These are phyloP conservation scores for Talaromyces sp. DNA, from an alignment of 2,329 filamentous ascomycete genomes.

Conservation along the genomic window DNA sequence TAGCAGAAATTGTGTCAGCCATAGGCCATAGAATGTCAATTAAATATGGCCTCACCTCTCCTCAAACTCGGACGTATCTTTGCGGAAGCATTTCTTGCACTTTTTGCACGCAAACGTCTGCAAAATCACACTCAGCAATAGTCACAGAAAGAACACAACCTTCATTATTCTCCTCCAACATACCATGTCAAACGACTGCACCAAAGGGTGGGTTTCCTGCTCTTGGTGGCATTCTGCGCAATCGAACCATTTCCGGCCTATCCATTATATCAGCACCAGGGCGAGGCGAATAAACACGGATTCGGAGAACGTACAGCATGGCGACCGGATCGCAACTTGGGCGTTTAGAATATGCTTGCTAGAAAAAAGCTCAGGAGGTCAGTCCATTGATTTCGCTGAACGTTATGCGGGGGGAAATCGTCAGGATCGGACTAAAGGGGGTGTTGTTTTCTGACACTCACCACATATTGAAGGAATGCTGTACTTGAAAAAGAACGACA, in stretches of 20 bases:
- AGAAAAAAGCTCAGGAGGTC: neutral
- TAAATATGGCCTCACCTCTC: constrained; percentile 51
- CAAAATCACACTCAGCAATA: neutral
- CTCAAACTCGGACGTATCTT: constrained; percentile 86
- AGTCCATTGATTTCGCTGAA: neutral
- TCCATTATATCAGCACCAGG: neutral
- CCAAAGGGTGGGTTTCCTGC: constrained; percentile 67
- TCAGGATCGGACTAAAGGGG: neutral
- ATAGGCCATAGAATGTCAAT: neutral
- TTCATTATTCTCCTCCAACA: neutral
- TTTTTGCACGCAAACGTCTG: constrained; percentile 90
- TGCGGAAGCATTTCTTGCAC: constrained; percentile 96
- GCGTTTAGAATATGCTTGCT: constrained; percentile 99
- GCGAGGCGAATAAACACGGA: neutral
- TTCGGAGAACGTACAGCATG: constrained; percentile 66
- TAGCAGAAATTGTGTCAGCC: constrained; percentile 17
- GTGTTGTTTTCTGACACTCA: neutral
- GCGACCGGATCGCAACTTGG: constrained; percentile 90
- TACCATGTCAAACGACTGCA: constrained; percentile 76
- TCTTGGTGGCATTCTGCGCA: constrained; percentile 92
- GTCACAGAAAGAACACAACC: no score
- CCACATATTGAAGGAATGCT: neutral
- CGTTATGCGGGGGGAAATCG: neutral
- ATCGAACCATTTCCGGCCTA: constrained; percentile 96
- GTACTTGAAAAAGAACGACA: neutral